Evolutionary conservation across 2,329 filamentous ascomycete genomes (phyloP).

Genomic region (Colletotrichum sp.): DNA sequence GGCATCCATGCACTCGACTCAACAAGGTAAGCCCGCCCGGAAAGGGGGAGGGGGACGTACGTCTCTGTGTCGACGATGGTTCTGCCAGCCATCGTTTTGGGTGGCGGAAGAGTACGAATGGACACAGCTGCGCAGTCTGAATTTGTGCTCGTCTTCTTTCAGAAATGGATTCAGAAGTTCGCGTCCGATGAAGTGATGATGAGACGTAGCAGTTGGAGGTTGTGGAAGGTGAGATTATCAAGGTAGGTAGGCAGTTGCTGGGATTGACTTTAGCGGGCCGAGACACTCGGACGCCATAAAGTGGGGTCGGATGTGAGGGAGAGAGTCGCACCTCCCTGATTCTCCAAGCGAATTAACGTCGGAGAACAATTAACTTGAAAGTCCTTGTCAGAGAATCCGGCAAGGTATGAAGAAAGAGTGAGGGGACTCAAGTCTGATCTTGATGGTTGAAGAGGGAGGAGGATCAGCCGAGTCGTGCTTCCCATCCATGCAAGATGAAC

Average conservation of each 20-base stretch:
- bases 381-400: not conserved
- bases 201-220: not conserved
- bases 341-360: not conserved
- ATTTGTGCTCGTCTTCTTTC: not conserved
- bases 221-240: not conserved
- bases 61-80: not conserved
- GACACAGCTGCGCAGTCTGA: fast-evolving
- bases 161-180: not conserved
- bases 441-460: not conserved
- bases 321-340: not conserved
- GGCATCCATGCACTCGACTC: not conserved
- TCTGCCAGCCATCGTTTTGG: not conserved
- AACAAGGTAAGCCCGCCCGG: not conserved
- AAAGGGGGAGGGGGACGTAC: not conserved
- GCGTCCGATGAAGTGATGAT: not conserved
- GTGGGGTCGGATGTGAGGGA: not conserved
- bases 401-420: not conserved
- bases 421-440: not conserved
- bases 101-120: not conserved
- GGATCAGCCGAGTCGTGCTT: not conserved
- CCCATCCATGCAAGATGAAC: too few species aligned
- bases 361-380: not conserved
- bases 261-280: not conserved
- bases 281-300: not conserved
- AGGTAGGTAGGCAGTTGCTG: not conserved